Evolutionary conservation across 495 filamentous ascomycete genomes (phyloP).

Genomic region (Aspergillus bridgeri): DNA sequence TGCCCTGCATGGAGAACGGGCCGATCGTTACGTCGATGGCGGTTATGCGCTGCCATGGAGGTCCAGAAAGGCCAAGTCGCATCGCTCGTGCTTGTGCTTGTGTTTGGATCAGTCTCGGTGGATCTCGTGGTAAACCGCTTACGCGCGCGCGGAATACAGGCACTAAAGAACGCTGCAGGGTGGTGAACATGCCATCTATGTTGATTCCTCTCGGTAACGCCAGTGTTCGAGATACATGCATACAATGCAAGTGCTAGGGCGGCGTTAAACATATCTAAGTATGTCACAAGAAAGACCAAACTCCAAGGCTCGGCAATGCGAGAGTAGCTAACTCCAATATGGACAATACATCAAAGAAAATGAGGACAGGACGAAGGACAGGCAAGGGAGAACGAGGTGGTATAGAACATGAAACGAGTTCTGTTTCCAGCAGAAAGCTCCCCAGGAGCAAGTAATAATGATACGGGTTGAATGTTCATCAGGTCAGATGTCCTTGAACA

Average conservation of each 20-base stretch:
- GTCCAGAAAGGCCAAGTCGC: not conserved
- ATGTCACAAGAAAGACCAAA: not conserved
- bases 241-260: not conserved
- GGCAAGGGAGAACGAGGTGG: not conserved
- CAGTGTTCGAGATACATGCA: not conserved
- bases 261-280: not conserved
- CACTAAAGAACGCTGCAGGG: not conserved
- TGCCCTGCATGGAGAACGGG: too few relatives aligned
- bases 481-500: not conserved
- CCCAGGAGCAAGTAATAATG: not conserved
- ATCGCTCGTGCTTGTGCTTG: not conserved
- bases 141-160: not conserved
- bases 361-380: not conserved
- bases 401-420: not conserved
- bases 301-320: not conserved
- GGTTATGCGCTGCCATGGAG: not conserved
- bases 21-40: not conserved
- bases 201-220: not conserved
- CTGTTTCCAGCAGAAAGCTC: not conserved
- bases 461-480: not conserved
- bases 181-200: not conserved
- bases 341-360: not conserved
- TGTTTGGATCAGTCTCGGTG: too few relatives aligned
- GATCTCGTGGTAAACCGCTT: not conserved
- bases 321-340: not conserved